Evolutionary conservation across 495 filamentous ascomycete species (phyloP).

Genomic region (Xylaria flabelliformis): DNA sequence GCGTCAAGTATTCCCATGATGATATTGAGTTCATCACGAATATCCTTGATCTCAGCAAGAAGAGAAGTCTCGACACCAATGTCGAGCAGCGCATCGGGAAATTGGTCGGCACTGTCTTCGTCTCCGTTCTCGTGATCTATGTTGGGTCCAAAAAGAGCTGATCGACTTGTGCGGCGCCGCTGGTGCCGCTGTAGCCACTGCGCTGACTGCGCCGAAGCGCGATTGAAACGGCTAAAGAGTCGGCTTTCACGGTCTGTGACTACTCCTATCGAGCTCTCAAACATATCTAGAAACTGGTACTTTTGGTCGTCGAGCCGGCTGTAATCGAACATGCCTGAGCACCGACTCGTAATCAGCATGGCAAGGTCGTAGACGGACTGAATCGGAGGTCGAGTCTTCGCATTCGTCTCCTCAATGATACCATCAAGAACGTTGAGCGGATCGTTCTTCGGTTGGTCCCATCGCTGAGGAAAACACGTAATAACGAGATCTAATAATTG

Average conservation of each 20-base stretch:
- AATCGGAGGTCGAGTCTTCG: conserved; percentile 69
- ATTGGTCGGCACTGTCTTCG: conserved; percentile 48
- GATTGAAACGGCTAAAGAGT: conserved; percentile 69
- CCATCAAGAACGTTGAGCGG: conserved; percentile 71
- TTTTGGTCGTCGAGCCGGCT: conserved; percentile 67
- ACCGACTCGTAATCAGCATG: conserved; percentile 68
- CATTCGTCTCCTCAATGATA: conserved; percentile 74
- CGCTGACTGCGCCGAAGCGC: conserved; percentile 65
- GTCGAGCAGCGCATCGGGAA: conserved; percentile 70
- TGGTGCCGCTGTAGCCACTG: conserved; percentile 67
- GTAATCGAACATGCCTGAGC: conserved; percentile 69
- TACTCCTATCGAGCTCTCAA: conserved; percentile 69
- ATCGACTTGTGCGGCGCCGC: conserved; percentile 44
- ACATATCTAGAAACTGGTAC: conserved; percentile 76
- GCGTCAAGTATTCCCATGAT: conserved; percentile 66
- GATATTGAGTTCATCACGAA: conserved; percentile 76
- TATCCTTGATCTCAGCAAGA: conserved; percentile 72
- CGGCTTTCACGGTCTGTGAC: conserved; percentile 68
- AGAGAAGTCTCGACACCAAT: conserved; percentile 72
- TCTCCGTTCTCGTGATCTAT: conserved; percentile 31
- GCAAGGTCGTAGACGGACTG: conserved; percentile 69
- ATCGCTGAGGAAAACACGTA: conserved; percentile 71
- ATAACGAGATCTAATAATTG: conserved; percentile 59
- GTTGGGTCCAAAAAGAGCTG: conserved; percentile 11
- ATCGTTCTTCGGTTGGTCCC: conserved; percentile 74